Base-by-base conservation (phyloP, 164 flowering plant species). In the Nelumbo lutea region DNA sequence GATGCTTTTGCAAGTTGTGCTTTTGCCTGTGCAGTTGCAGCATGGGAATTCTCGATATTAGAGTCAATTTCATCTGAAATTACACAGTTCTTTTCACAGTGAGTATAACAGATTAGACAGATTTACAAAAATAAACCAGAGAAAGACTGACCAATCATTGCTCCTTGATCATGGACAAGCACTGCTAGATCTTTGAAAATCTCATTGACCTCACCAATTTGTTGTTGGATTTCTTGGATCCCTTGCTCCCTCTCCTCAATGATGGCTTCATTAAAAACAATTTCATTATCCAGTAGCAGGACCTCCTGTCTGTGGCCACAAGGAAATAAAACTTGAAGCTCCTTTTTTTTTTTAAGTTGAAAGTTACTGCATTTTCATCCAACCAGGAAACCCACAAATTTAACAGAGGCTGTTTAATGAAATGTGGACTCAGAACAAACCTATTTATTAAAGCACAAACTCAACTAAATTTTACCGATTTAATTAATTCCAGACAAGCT, bases 211-310 rank as follows among this genome's bases (percentile, higher is more conserved):
- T 90, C 90, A 68, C 86, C 80, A 74, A 90, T 90, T 72, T 90
- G 90, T 66, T 85, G 79, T 76, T 90, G 90, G 51, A 90, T 80
- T 76, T 90, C 96, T 72, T 78, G 80, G 51, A 90, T 90, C 3
- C 96, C 96, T 70, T 86, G 92, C 67, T 90, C 92, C 68, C 96
- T 82, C 79, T 90, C 96, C 64, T 90, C 96, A 57, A 90, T 90
- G 57, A 87, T 81, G 61, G 92, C 89, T 66, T 85, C 88, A 70
- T 86, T 88, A 73, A 85, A 86, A 43, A 77, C 78, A 63, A 86
- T 80, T 72, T 86, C 93, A 73, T 86, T 88, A 42, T 83, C 90
- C 68, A 85, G 70, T 42, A 76, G 77, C 65, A 86, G 41, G 38
- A 85, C 79, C 62, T 82, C 93, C 66, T 88, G 88, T 66, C 93